Evolutionary conservation across 2,329 filamentous ascomycete genomes (phyloP).

Genomic region (Bipolaris victoriae): DNA sequence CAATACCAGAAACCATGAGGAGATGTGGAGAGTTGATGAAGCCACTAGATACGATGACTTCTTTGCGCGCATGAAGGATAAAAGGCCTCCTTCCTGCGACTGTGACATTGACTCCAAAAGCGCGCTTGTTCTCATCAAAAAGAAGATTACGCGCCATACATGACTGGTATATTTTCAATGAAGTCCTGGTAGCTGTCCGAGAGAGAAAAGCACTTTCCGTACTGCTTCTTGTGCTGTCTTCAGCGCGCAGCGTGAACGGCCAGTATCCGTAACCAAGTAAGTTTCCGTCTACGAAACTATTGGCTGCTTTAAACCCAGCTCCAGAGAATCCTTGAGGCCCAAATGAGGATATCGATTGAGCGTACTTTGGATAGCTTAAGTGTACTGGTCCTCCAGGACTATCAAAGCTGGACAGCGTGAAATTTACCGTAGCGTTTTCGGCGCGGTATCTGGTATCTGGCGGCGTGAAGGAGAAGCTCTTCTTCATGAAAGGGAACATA

Average conservation of each 20-base stretch:
- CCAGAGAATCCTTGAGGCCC: constrained; percentile 11
- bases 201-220: constrained; percentile 13
- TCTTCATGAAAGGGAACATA: constrained; percentile 34
- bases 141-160: constrained; percentile 14
- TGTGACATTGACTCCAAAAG: constrained; percentile 10
- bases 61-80: constrained; percentile 3
- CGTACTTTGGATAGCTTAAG: constrained; percentile 18
- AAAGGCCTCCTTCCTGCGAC: constrained; percentile 11
- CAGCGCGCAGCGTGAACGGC: constrained; percentile 9
- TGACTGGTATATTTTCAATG: constrained; percentile 15
- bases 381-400: constrained; percentile 13
- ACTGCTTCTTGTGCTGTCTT: constrained; percentile 14
- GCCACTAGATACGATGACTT: constrained; percentile 13
- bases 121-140: constrained; percentile 9
- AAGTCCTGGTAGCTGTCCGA: constrained; percentile 4
- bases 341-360: constrained; percentile 15
- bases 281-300: constrained; percentile 11
- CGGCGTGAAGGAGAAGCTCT: constrained; percentile 35
- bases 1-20: constrained; percentile 14
- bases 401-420: constrained; percentile 12
- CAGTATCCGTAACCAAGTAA: constrained; percentile 12
- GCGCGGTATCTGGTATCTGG: constrained; percentile 22
- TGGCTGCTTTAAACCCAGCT: constrained; percentile 10
- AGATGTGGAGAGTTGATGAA: constrained; percentile 8
- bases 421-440: constrained; percentile 13